Evolutionary conservation across 2,329 filamentous ascomycete genomes (phyloP).

Genomic region (Leptographium wingfieldii): DNA sequence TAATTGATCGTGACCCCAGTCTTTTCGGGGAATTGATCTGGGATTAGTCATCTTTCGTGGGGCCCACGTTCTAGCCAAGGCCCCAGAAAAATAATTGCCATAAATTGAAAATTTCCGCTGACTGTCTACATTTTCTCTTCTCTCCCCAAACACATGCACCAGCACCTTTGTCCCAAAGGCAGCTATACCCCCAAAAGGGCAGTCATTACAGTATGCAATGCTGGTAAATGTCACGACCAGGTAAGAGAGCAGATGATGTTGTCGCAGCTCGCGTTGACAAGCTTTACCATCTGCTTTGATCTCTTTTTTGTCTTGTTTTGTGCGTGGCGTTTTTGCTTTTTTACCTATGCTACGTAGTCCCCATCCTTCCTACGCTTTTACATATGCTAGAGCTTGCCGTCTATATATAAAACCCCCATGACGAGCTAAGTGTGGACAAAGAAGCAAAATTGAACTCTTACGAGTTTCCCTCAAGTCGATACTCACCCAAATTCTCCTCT

Average conservation of each 20-base stretch:
- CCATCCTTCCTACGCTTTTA: constrained; percentile 33
- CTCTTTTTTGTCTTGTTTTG: background rate
- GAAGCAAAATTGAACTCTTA: constrained; percentile 42
- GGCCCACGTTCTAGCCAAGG: background rate
- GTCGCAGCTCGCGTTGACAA: background rate
- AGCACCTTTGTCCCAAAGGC: background rate
- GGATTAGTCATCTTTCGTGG: background rate
- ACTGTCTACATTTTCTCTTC: background rate
- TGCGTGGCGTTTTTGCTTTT: background rate
- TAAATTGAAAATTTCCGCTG: background rate
- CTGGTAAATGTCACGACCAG: background rate
- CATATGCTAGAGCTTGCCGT: constrained; percentile 56
- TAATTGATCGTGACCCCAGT: background rate
- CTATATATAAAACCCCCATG: constrained; percentile 31
- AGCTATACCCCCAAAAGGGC: background rate
- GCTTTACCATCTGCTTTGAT: background rate
- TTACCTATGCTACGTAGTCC: background rate
- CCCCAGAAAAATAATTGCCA: background rate
- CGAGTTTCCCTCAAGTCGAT: constrained; percentile 14
- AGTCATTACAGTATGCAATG: background rate
- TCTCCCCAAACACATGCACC: background rate
- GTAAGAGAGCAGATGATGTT: background rate
- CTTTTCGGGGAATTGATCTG: background rate
- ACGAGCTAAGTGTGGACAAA: constrained; percentile 56
- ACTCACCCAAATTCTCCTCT: constrained; percentile 7